These are phyloP conservation scores for Phaseolus lunatus DNA, from an alignment of 306 rosid species.

Conservation along the genomic window DNA sequence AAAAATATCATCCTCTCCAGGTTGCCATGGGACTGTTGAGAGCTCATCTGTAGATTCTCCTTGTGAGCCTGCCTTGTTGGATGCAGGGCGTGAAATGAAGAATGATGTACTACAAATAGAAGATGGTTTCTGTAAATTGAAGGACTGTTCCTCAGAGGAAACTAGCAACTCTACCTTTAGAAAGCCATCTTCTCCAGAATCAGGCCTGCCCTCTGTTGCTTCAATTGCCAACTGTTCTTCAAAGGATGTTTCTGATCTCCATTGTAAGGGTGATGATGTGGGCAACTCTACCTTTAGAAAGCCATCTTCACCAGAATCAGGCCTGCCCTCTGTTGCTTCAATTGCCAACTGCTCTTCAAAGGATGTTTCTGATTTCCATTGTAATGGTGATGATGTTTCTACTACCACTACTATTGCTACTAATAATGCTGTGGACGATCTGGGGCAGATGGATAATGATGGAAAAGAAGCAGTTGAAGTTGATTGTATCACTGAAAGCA, in stretches of 20 bases:
- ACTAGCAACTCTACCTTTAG: constrained; percentile 45
- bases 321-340: constrained; percentile 51
- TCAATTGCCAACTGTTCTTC: constrained; percentile 49
- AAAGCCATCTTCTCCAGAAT: constrained; percentile 51
- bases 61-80: constrained; percentile 45
- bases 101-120: constrained; percentile 43
- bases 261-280: constrained; percentile 47
- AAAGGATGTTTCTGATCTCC: constrained; percentile 52
- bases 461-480: constrained; percentile 56
- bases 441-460: constrained; percentile 52
- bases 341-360: constrained; percentile 50
- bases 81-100: constrained; percentile 46
- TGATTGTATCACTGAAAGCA: constrained; percentile 56
- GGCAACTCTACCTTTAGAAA: constrained; percentile 47
- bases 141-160: constrained; percentile 49
- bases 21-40: constrained; percentile 47
- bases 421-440: constrained; percentile 40
- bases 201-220: constrained; percentile 52
- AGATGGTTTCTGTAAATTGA: constrained; percentile 47
- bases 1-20: constrained; percentile 48
- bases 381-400: constrained; percentile 52
- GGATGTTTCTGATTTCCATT: constrained; percentile 49
- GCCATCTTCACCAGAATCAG: constrained; percentile 51
- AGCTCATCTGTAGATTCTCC: constrained; percentile 53
- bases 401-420: constrained; percentile 57